Conservation (phyloP, 768 basidiomycete species). For the Mycena rebaudengoi region DNA sequence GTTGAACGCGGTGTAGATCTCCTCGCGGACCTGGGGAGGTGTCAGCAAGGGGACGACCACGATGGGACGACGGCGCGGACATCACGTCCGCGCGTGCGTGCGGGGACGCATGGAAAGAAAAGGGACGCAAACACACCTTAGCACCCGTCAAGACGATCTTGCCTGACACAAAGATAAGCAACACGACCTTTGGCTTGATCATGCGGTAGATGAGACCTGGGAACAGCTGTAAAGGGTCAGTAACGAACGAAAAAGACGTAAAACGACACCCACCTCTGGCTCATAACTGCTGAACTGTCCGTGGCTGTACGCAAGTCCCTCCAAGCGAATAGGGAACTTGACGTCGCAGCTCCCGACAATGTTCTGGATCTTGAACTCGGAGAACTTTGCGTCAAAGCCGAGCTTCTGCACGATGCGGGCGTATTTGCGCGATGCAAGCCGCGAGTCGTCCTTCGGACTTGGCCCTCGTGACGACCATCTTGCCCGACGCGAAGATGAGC, state of each 20-base stretch:
- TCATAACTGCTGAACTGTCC: constrained; percentile 98
- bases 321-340: constrained; percentile 97
- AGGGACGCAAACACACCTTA: constrained; percentile 70
- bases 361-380: constrained; percentile 99
- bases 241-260: not conserved
- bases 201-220: constrained; percentile 99
- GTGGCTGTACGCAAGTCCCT: constrained; percentile 96
- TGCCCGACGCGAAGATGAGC: constrained; percentile 98
- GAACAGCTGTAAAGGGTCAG: constrained; percentile 77
- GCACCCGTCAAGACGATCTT: constrained; percentile 99
- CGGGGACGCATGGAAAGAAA: constrained; percentile 13
- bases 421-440: constrained; percentile 96
- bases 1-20: constrained; percentile 99
- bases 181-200: constrained; percentile 99
- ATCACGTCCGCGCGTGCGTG: constrained; percentile 36
- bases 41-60: constrained; percentile 40
- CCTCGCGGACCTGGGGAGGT: constrained; percentile 84
- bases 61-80: constrained; percentile 31
- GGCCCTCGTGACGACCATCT: constrained; percentile 99
- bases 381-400: constrained; percentile 98
- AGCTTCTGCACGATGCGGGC: constrained; percentile 99
- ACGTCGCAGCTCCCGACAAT: no score
- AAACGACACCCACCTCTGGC: constrained; percentile 77
- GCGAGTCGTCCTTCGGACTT: constrained; percentile 98
- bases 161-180: constrained; percentile 98